Evolutionary conservation across 208 protist species (phyloP).

Genomic region (Leishmania braziliensis): DNA sequence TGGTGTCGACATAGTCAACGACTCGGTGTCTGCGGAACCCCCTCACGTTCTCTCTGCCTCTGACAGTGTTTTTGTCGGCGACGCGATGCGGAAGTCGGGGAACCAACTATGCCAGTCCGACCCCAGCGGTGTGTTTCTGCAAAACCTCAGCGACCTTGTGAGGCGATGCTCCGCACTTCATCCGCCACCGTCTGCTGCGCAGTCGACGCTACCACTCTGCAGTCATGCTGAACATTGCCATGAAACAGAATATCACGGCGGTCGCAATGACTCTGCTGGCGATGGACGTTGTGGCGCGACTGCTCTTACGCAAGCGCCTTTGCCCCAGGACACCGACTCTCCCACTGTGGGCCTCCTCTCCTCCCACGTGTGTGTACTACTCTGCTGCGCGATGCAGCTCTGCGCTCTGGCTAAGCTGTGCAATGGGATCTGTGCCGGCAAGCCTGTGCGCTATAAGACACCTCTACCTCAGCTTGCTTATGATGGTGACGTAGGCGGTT

Average conservation of each 20-base stretch:
- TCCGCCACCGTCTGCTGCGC: background rate
- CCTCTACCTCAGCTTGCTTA: background rate
- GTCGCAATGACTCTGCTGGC: background rate
- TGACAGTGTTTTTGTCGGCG: background rate
- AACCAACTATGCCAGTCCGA: background rate
- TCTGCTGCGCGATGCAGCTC: conserved; percentile 1
- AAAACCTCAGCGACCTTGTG: background rate
- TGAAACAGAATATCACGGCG: background rate
- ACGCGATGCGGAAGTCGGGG: background rate
- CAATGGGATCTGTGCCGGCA: background rate
- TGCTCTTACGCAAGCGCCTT: background rate
- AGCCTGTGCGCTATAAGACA: background rate
- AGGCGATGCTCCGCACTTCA: background rate
- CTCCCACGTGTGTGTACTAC: background rate
- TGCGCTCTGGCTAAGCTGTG: background rate
- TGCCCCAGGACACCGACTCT: background rate
- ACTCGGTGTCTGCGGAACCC: background rate
- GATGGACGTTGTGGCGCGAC: background rate
- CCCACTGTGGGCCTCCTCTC: background rate
- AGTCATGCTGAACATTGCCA: background rate
- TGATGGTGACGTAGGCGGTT: background rate
- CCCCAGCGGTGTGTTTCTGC: background rate
- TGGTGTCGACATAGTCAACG: background rate
- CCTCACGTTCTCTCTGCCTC: background rate
- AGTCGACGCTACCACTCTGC: background rate